Evolutionary conservation across 1,284 basidiomycete genomes (phyloP).

Genomic region (Pseudomicrostroma phylloplanum): DNA sequence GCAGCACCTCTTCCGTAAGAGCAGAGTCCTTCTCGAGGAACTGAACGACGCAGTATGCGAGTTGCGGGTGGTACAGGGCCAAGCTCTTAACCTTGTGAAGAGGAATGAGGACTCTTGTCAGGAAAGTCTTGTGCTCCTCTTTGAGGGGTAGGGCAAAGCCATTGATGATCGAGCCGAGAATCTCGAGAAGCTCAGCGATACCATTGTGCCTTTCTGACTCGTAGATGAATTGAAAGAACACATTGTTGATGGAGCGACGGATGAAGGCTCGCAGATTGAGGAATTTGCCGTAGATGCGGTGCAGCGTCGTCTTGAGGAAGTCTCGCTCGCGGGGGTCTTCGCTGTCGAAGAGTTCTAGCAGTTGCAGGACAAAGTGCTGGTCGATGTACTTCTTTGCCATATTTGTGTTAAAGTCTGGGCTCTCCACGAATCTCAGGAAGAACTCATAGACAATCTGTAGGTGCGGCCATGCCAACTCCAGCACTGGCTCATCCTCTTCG

Average conservation of each 20-base stretch:
- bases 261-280: conserved; percentile 97
- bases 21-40: conserved; percentile 93
- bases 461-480: conserved; percentile 99
- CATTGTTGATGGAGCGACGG: conserved; percentile 97
- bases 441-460: conserved; percentile 99
- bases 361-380: conserved; percentile 83
- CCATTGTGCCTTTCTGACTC: conserved; percentile 99
- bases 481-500: conserved; percentile 97
- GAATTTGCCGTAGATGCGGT: conserved; percentile 99
- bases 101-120: conserved; percentile 90
- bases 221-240: conserved; percentile 98
- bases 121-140: conserved; percentile 98
- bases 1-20: conserved; percentile 89
- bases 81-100: conserved; percentile 96
- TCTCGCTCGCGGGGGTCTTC: conserved; percentile 98
- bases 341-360: conserved; percentile 96
- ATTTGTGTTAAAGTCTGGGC: conserved; percentile 96
- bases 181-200: conserved; percentile 95
- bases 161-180: conserved; percentile 98
- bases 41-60: conserved; percentile 98
- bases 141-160: conserved; percentile 97
- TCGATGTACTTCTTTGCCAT: conserved; percentile 96
- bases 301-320: conserved; percentile 97
- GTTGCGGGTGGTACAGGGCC: conserved; percentile 92
- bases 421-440: conserved; percentile 97